A percentile compares a stretch with the other conserved stretches of the same genome.
phyloP scores from a whole-genome alignment of 139 green algal species.

The Picochlorum sp. region DNA sequence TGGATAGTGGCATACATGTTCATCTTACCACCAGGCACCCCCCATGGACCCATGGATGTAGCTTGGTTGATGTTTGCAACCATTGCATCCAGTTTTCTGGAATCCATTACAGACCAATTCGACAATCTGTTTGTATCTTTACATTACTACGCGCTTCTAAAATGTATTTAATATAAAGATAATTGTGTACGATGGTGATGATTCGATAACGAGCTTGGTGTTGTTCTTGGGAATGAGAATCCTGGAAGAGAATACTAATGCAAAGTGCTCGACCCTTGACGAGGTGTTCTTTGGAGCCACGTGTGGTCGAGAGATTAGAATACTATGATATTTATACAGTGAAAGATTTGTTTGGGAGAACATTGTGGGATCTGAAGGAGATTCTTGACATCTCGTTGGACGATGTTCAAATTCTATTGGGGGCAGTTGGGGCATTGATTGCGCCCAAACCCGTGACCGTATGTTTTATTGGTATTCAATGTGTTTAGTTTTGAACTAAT shows the following conservation, averaged over 20 bases:
- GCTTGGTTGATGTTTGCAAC: slow-evolving; percentile 30
- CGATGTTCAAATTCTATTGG: slow-evolving; percentile 2
- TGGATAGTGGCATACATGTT: slow-evolving; percentile 26
- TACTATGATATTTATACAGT: slow-evolving; percentile 18
- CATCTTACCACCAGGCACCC: slow-evolving; percentile 3
- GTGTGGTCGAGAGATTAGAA: slow-evolving; percentile 13
- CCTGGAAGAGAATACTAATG: neutral
- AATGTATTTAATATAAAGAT: slow-evolving; percentile 10
- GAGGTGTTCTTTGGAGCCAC: slow-evolving; percentile 13
- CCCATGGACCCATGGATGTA: slow-evolving; percentile 9
- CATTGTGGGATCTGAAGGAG: slow-evolving; percentile 34
- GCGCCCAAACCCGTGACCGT: slow-evolving; percentile 15
- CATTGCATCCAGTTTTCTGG: slow-evolving; percentile 46
- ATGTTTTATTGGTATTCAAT: neutral
- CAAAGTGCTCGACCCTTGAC: slow-evolving; percentile 18
- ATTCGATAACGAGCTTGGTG: no score
- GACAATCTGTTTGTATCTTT: slow-evolving; percentile 72
- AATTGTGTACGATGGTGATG: no score
- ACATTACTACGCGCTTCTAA: slow-evolving; percentile 43
- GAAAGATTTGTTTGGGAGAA: slow-evolving; percentile 23
- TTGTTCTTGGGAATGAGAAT: no score
- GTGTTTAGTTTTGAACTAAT: neutral
- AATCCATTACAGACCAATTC: slow-evolving; percentile 67
- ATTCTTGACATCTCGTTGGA: slow-evolving; percentile 27
- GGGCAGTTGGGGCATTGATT: slow-evolving; percentile 5